Evolutionary conservation across 2,329 filamentous ascomycete species (phyloP).

Genomic region (Fusarium concolor): DNA sequence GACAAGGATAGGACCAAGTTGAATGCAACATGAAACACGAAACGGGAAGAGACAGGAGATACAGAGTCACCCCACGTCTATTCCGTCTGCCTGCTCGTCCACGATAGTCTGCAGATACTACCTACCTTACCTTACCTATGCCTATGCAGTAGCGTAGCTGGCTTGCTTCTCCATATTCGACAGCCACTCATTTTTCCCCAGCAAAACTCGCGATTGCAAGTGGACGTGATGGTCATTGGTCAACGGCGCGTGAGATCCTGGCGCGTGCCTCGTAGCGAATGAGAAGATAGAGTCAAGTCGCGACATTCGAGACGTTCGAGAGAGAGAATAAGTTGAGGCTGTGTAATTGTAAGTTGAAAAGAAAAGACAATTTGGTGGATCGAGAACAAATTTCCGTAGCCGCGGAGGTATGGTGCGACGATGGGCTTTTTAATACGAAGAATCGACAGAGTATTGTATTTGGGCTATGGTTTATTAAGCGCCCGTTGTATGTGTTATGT

Average conservation of each 20-base stretch:
- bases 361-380: slow-evolving; percentile 9
- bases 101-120: slow-evolving; percentile 16
- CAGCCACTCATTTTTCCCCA: slow-evolving; percentile 25
- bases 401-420: slow-evolving; percentile 42
- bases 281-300: slow-evolving; percentile 20
- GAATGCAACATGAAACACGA: slow-evolving; percentile 41
- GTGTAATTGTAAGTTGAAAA: slow-evolving; percentile 26
- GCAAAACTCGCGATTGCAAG: slow-evolving; percentile 11
- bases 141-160: too few species aligned
- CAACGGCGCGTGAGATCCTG: slow-evolving; percentile 29
- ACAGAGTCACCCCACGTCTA: slow-evolving; percentile 13
- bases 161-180: slow-evolving; percentile 10
- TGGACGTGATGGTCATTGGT: slow-evolving; percentile 34
- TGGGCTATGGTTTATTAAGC: slow-evolving; percentile 21
- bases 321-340: slow-evolving; percentile 19
- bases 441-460: neutral
- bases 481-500: slow-evolving; percentile 22
- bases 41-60: slow-evolving; percentile 22
- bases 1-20: slow-evolving; percentile 24
- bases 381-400: slow-evolving; percentile 44
- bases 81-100: neutral
- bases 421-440: slow-evolving; percentile 28
- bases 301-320: slow-evolving; percentile 11
- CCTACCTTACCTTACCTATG: too few species aligned
- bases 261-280: slow-evolving; percentile 44